Evolutionary conservation across 768 basidiomycete genomes (phyloP).

Genomic region (Hemileccinum rubropunctum): DNA sequence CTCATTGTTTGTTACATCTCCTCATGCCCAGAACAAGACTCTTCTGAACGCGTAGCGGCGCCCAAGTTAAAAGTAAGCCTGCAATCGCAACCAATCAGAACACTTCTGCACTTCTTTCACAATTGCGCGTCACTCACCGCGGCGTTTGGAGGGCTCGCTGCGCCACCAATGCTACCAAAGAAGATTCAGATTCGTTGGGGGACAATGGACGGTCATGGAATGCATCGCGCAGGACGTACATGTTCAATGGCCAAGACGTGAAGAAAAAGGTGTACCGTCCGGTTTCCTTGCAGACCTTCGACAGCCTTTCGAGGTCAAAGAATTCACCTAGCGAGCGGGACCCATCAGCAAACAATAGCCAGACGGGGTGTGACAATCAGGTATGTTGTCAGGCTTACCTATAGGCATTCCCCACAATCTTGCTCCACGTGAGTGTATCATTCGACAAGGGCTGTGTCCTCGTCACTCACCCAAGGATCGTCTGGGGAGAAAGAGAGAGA

Average conservation of each 20-base stretch:
- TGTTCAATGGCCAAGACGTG: slow-evolving; percentile 70
- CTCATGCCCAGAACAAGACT: no score
- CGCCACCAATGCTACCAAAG: slow-evolving; percentile 52
- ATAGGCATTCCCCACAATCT: slow-evolving; percentile 77
- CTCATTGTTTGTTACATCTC: no score
- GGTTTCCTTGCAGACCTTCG: slow-evolving; percentile 52
- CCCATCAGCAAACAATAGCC: background rate
- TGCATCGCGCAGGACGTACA: slow-evolving; percentile 41
- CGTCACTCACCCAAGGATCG: slow-evolving; percentile 52
- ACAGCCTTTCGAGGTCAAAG: slow-evolving; percentile 66
- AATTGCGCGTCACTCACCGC: slow-evolving; percentile 44
- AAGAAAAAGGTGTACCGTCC: slow-evolving; percentile 74
- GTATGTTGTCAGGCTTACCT: slow-evolving; percentile 20
- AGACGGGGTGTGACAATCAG: background rate
- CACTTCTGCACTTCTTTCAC: background rate
- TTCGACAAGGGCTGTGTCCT: no score
- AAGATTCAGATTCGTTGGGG: background rate
- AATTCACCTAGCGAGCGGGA: slow-evolving; percentile 49
- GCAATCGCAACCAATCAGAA: background rate
- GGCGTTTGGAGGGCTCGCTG: slow-evolving; percentile 70
- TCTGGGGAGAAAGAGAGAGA: slow-evolving; percentile 33
- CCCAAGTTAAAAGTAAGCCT: background rate
- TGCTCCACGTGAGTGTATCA: background rate
- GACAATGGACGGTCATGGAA: no score
- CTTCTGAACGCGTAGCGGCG: no score